Conservation (phyloP, 306 rosid species). For the Sicyos edulis region DNA sequence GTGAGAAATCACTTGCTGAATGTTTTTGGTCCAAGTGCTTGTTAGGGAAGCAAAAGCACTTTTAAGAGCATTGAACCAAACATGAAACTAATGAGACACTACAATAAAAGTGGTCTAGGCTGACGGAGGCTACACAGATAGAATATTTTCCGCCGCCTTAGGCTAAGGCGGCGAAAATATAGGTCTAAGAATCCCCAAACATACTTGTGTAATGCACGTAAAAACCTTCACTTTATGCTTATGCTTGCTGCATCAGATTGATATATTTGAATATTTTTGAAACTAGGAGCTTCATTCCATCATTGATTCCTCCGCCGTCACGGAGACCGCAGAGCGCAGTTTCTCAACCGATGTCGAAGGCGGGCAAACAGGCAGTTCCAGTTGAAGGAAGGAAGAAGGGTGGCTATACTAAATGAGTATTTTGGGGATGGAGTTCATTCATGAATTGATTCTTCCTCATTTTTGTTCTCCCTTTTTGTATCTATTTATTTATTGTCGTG, state of each 20-base stretch:
- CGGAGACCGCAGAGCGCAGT: slow-evolving; percentile 39
- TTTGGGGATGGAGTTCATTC: slow-evolving; percentile 20
- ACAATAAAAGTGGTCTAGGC: too few species aligned
- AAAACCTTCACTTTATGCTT: not conserved
- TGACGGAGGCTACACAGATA: too few species aligned
- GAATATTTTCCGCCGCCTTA: too few species aligned
- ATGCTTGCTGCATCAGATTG: not conserved
- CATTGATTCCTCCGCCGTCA: slow-evolving; percentile 67
- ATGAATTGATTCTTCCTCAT: slow-evolving; percentile 23
- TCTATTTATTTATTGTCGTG: slow-evolving; percentile 35
- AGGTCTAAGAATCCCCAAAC: too few species aligned
- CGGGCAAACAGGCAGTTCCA: slow-evolving; percentile 35
- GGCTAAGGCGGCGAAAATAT: too few species aligned
- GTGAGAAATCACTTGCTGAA: not conserved
- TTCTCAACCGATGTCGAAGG: slow-evolving; percentile 30
- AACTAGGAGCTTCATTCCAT: slow-evolving; percentile 68
- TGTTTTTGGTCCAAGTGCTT: not conserved
- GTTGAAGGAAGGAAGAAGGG: slow-evolving; percentile 46
- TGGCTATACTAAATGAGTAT: slow-evolving; percentile 45
- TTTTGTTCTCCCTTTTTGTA: slow-evolving; percentile 4
- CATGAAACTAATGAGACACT: not conserved
- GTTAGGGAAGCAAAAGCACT: not conserved
- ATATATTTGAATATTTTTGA: not conserved
- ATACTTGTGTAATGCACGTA: not conserved
- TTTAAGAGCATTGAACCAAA: not conserved